phyloP scores from a whole-genome alignment of 169 alveolate genomes.

The Plasmodium gonderi region DNA sequence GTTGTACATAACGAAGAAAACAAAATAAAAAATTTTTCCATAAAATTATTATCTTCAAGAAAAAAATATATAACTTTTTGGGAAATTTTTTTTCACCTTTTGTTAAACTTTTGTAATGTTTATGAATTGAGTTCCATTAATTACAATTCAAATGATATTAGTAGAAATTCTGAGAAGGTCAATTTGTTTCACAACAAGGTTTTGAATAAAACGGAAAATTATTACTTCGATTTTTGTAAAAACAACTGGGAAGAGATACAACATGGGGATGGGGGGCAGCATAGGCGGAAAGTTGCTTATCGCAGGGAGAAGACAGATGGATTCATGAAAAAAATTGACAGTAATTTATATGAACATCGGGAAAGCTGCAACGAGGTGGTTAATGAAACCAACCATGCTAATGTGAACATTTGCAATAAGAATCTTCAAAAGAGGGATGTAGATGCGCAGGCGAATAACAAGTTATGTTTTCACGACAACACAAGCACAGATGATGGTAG shows the following conservation, averaged over 20 bases:
- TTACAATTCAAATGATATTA: conserved; percentile 23
- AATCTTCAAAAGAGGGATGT: background rate
- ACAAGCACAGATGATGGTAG: background rate
- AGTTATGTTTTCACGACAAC: background rate
- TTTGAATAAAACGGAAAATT: conserved; percentile 41
- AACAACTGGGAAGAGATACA: conserved; percentile 62
- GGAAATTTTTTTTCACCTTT: conserved; percentile 59
- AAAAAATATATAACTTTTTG: conserved; percentile 52
- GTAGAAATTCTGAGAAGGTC: background rate
- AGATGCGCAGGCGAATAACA: no score
- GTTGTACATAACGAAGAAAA: conserved; percentile 35
- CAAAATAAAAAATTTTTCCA: conserved; percentile 60
- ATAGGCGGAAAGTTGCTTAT: background rate
- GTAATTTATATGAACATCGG: background rate
- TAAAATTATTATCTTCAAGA: conserved; percentile 6
- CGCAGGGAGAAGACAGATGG: background rate
- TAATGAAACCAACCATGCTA: background rate
- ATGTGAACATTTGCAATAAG: background rate
- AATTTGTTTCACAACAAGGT: background rate
- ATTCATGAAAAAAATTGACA: background rate
- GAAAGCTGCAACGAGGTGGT: background rate
- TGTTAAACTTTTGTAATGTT: conserved; percentile 70
- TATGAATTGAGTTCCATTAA: conserved; percentile 34
- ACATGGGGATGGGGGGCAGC: background rate
- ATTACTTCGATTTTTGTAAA: conserved; percentile 61